Evolutionary conservation across 306 rosid species (phyloP), one percentile per base, ranked within the genome.

Genomic region (Glycine tomentella): DNA sequence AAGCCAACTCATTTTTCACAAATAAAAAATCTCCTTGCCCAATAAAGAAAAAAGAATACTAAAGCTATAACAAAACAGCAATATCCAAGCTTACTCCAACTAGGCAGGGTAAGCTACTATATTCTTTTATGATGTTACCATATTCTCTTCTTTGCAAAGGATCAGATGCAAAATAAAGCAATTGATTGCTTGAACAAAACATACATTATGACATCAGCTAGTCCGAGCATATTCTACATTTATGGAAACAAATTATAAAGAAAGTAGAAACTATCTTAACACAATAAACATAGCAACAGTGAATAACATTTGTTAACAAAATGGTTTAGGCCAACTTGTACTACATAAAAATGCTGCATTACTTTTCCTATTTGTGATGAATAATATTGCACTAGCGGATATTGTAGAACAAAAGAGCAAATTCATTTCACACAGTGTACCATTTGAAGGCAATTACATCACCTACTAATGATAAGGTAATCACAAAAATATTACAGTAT

Each of bases 401-500:
- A 55, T 64, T 53, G 64, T 17, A 8, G 56, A 20, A 1, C 25
- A 20, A 20, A 20, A 20, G 25, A 34, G 59, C 13, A 69, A 80
- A 46, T 61, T 67, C 69, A 50, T 69, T 51, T 74, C 44, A 56
- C 74, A 17, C 8, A 46, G 15, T 50, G 49, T 12, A 45, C 69
- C 68, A 52, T 69, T 59, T 55, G 59, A 46, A 34, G 61, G 84
- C 12, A 70, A 65, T 46, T 68, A 12, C 38, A 20, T 16, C 7
- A 13, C 74, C 46, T 15, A 17, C 66, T 64, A 56, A 72, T n/a
- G 53, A 67, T 53, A 58, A 20, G 56, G 50, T 75, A 42, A 20
- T 69, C 40, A 44, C 46, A 68, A 75, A 34, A 72, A 25, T 8
- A n/a, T 66, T 50, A 66, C 87, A 2, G 64, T 34, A 42, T 34